These are phyloP conservation scores for Leccinum truebloodii DNA, from an alignment of 768 basidiomycete genomes.

Conservation along the genomic window DNA sequence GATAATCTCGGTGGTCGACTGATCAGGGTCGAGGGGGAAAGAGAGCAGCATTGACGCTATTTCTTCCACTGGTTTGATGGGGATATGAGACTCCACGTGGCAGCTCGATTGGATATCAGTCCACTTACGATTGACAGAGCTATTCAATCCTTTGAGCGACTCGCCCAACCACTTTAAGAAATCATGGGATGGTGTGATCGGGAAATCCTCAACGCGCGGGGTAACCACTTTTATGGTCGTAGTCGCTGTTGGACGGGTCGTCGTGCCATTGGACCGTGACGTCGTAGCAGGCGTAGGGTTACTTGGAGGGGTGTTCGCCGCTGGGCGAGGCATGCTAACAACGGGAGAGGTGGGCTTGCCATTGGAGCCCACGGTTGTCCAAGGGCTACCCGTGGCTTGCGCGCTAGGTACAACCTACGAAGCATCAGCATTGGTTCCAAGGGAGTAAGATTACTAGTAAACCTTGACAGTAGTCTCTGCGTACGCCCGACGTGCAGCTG, in stretches of 20 bases:
- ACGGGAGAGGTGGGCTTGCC: conserved; percentile 54
- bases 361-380: conserved; percentile 85
- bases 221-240: conserved; percentile 32
- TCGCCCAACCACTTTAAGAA: conserved; percentile 92
- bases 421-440: conserved; percentile 5
- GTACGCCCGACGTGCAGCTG: conserved; percentile 67
- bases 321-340: conserved; percentile 36
- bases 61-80: conserved; percentile 75
- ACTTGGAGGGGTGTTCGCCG: conserved; percentile 31
- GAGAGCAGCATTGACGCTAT: conserved; percentile 94
- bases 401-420: conserved; percentile 34
- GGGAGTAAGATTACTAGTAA: conserved; percentile 11
- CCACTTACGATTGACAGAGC: conserved; percentile 53
- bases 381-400: conserved; percentile 53
- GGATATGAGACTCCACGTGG: conserved; percentile 19
- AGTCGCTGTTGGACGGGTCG: conserved; percentile 39
- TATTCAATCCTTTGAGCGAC: conserved; percentile 72
- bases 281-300: conserved; percentile 33
- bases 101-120: conserved; percentile 2
- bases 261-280: conserved; percentile 40
- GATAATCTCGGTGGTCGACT: conserved; percentile 85
- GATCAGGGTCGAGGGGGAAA: conserved; percentile 89
- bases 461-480: conserved; percentile 82
- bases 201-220: conserved; percentile 58
- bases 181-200: conserved; percentile 76